Base-by-base conservation (phyloP, 2,329 filamentous ascomycete species). In the Trichoderma sp. region DNA sequence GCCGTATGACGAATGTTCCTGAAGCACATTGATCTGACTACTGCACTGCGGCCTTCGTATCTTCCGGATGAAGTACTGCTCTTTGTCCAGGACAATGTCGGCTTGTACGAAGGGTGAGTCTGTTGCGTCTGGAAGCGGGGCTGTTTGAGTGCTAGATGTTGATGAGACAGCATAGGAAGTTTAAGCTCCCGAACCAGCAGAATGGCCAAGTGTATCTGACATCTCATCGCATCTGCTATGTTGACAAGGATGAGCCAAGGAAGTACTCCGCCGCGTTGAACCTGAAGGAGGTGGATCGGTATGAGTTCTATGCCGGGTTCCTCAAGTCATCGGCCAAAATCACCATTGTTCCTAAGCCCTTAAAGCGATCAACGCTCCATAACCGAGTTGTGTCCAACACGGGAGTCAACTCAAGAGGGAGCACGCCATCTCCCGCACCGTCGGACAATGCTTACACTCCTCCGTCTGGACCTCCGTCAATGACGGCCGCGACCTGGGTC, bases 41-140 rank as follows among this genome's bases (percentile, higher is more conserved):
- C 95, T 84, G 96, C 96, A 80, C 89, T 98, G 80, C 93, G 96
- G 86, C 96, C 96, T 78, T 92, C 92, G 73, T 92, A 98, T 80
- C 88, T 97, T 76, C 92, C 94, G 79, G 96, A 98, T 86, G 96
- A 99, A 88, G 92, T 93, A 76, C 87, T 98, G 69, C 88, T 99
- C 73, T 98, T 97, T 84, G 95, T 99, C 72, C 95, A 98, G 85
- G 95, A 98, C 86, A 95, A 94, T 81, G 95, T 99, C 77, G 96
- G 96, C 76, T 87, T 99, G 73, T 99, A 99, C 84, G 94, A 98
- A 87, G 96, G 96, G 94, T 97, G 87, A 84, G 90, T 84, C 20
- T 39, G 28, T 47, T n/a, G 28, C 23, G 6, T 12, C 50, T 26
- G 7, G n/a, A 23, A 28, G 50, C 50, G 62, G 28, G 36, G 39